Base-by-base conservation (phyloP, 2,329 filamentous ascomycete genomes). In the Arthrobotrys entomopaga region DNA sequence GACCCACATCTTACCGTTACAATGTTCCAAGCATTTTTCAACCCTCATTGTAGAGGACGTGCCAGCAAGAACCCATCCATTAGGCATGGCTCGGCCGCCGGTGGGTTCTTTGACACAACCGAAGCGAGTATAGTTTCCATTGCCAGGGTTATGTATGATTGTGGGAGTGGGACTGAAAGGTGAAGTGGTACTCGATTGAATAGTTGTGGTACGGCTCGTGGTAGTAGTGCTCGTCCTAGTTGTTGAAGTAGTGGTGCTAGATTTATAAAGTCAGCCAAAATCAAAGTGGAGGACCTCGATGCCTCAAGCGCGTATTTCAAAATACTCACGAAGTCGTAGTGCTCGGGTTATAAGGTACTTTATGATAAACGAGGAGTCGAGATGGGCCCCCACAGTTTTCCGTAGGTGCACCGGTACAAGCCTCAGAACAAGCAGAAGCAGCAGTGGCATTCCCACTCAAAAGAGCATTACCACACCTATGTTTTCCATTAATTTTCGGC, bases 61-160 rank as follows among this genome's bases (percentile, higher is more conserved):
- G 2, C 59, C 40, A n/a, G 56, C 58, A 11, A 76, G 34, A 34
- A 61, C 50, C 43, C 72, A 67, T 7, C 61, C 63, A 16, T 52
- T 52, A 38, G 48, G 19, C 69, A 73, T 66, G 11, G 70, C 63
- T 34, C 70, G 70, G 8, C 63, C 70, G 5, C 26, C 64, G n/a
- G 26, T 43, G 3, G 70, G 70, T 26, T 74, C 70, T 22, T 40
- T 48, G 7, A 63, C 56, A 54, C 70, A 74, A 8, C 70, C 70
- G 59, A 79, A 77, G 64, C 79, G 79, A n/a, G 78, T 79, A 60
- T 79, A 81, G 64, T 79, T 79, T 29, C 38, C 65, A 48, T 80
- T 80, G 29, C 78, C 79, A 22, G 70, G 70, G 34, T 63, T 58
- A 13, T 74, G 78, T n/a, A 78, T 59, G 38, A 8, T 48, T 8